Evolutionary conservation across 2,329 filamentous ascomycete species (phyloP), one percentile per base, ranked within the genome.

Genomic region (Colletotrichum siamense): DNA sequence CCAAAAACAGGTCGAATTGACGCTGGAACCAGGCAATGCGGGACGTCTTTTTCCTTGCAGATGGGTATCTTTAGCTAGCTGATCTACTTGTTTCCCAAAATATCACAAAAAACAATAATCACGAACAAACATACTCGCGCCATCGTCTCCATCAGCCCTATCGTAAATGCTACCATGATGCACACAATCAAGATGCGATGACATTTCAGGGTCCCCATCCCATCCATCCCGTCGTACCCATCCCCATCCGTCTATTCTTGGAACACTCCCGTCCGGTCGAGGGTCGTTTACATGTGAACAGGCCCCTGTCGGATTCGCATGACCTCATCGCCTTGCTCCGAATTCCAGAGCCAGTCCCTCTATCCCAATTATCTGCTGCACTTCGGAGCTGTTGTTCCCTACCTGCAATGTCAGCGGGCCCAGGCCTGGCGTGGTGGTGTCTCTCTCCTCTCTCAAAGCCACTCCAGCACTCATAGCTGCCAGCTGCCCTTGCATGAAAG

Each of bases 171-270:
- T 18, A 8, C 34, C 44, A 8, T 52, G 12, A 52, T 22, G n/a
- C 44, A 52, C n/a, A 22, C n/a, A 30, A 62, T 55, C 34, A 72
- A 59, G 22, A 73, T 61, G 69, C 71, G 55, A 68, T 68, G 32
- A 26, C 62, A 55, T 30, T 34, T 44, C 9, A 59, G 34, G 44
- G 49, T 30, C 30, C 61, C 32, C 62, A 10, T 30, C 26, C 55
- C 24, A 59, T 30, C 55, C 24, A 59, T 30, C 55, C 55, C 34
- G 34, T 34, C 55, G 8, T 18, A 12, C 16, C 55, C 26, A 22
- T 59, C 55, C 24, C 26, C 15, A 32, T n/a, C 26, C 34, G 24
- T 57, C 69, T 75, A 75, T 75, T 75, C 22, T 75, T 75, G 61
- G 73, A 72, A 65, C 67, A 9, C 18, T 30, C 30, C 34, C 16